Base-by-base conservation (phyloP, 2,329 filamentous ascomycete species). In the Juglanconis oblonga region DNA sequence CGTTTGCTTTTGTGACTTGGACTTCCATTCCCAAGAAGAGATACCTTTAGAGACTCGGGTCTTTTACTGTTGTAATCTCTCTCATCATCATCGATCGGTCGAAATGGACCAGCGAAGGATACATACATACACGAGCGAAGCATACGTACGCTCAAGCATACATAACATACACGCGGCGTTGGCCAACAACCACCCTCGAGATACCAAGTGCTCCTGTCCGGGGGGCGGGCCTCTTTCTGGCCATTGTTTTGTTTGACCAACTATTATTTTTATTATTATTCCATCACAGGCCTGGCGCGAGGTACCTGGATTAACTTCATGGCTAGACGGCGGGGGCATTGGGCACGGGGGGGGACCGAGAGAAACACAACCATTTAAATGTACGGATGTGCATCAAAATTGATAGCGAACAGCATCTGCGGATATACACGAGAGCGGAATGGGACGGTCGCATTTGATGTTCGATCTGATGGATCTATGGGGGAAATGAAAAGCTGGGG, bases 131-230 rank as follows among this genome's bases (percentile, higher is more conserved):
- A 51, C 54, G 38, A 42, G 38, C 8, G 38, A 31, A n/a, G 47
- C 32, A 32, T 17, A 49, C 31, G 32, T 33, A 11, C 36, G 36
- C 45, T 40, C 29, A 51, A 33, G 49, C 33, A 57, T 35, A 49
- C 31, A 57, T n/a, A n/a, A n/a, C 45, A 57, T 51, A 57, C 9
- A 60, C 54, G 52, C 44, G 65, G 65, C 61, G 64, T 67, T 65
- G 63, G 58, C 62, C 64, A 51, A 49, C 58, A 17, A 45, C 59
- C 62, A 55, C 57, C 63, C 62, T 61, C 52, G 64, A 67, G 67
- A 68, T 68, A 68, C 67, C 67, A 68, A 64, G 60, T 55, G 64
- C 64, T 60, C 62, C 52, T 42, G 57, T 52, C 58, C 17, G 42
- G 63, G 58, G 52, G 53, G 53, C 44, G 49, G 45, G 47, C 48